Conservation (phyloP, 1,139 yeast species). For the Eremothecium sinecaudum region DNA sequence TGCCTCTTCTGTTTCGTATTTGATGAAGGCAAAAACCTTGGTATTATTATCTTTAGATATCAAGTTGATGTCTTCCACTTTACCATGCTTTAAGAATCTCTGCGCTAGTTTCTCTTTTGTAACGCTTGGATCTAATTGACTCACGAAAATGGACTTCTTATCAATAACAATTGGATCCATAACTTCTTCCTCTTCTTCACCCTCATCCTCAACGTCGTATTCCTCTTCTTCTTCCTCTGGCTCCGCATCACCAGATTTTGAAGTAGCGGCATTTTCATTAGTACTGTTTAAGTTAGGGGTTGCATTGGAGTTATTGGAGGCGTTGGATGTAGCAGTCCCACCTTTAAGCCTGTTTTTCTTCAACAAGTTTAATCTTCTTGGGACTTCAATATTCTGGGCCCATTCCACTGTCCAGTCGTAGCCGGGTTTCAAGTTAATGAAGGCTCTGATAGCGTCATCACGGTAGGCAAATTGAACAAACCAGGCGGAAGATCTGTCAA, state of each 20-base stretch:
- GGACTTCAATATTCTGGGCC: constrained; percentile 70
- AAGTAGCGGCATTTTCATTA: neutral
- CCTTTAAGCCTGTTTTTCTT: constrained; percentile 5
- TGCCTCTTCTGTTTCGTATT: constrained; percentile 52
- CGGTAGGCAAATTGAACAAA: constrained; percentile 74
- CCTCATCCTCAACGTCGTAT: constrained; percentile 8
- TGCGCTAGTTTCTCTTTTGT: constrained; percentile 46
- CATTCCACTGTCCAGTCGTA: constrained; percentile 56
- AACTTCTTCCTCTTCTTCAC: constrained; percentile 12
- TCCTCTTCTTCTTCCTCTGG: constrained; percentile 4
- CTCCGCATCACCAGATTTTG: neutral
- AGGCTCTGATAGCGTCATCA: constrained; percentile 86
- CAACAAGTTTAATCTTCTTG: constrained; percentile 25
- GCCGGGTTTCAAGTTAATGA: constrained; percentile 53
- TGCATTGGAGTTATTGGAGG: neutral
- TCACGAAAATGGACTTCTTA: constrained; percentile 63
- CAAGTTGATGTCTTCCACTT: constrained; percentile 42
- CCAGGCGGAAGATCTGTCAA: constrained; percentile 44
- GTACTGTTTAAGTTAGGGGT: neutral
- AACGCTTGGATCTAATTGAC: constrained; percentile 51
- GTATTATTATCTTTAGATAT: constrained; percentile 39
- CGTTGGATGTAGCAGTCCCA: constrained; percentile 1
- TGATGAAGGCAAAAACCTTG: constrained; percentile 63
- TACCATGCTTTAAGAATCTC: constrained; percentile 62
- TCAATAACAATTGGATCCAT: constrained; percentile 41